Evolutionary conservation across 129 eudicot species (phyloP).

Genomic region (Tagetes erecta): DNA sequence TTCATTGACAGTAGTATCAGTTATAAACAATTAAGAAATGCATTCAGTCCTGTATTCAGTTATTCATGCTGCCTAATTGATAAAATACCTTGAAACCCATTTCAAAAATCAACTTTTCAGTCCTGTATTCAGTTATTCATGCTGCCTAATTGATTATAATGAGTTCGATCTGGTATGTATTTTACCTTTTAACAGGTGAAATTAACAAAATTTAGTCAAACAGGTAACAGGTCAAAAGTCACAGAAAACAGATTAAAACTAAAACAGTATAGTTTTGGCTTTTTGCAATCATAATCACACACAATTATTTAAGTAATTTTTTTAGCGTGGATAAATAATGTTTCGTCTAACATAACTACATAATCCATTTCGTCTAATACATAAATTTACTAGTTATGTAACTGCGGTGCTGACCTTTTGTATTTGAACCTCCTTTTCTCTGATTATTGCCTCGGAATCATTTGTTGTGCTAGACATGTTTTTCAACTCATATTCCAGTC

Average conservation of each 20-base stretch:
- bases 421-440: slow-evolving; percentile 69
- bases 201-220: neutral
- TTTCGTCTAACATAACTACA: too few species aligned
- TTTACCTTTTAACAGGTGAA: neutral
- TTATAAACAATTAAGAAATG: neutral
- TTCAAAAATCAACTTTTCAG: neutral
- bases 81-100: slow-evolving; percentile 2
- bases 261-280: neutral
- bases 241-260: too few species aligned
- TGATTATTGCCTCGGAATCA: slow-evolving; percentile 36
- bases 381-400: neutral
- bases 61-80: neutral
- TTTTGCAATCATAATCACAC: neutral
- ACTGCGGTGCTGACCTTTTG: slow-evolving; percentile 48
- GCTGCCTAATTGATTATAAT: too few species aligned
- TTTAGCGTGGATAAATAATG: too few species aligned
- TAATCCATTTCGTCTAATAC: neutral
- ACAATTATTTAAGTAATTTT: neutral
- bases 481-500: slow-evolving; percentile 68
- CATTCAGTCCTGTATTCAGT: neutral
- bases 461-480: slow-evolving; percentile 38
- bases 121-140: neutral
- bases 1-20: neutral
- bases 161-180: too few species aligned
- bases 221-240: neutral